Evolutionary conservation across 306 rosid genomes (phyloP), one percentile per base, ranked within the genome.

Genomic region (Cucurbita maxima): DNA sequence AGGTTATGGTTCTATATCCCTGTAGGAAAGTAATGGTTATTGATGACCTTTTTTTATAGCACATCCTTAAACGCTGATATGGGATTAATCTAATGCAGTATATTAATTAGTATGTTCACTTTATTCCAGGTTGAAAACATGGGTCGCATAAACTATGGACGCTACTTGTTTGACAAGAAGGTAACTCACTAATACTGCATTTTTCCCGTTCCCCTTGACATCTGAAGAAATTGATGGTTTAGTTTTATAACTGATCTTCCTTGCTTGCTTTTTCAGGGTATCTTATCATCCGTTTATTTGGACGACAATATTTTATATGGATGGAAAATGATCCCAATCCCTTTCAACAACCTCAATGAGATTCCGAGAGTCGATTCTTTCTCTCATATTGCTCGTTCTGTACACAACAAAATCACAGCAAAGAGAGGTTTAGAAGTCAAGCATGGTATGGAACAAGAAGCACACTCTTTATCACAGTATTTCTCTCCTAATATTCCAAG

Each of bases 91-190:
- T 68, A 16, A 64, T 58, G 51, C 57, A 72, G 34, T 37, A 6
- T 50, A 30, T 52, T 52, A 16, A 25, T 50, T 47, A 70, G 58
- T 71, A 41, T 43, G 73, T 80, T 74, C 55, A 69, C 52, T 54
- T 69, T 62, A 76, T 75, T 6, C 75, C 73, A 94, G 98, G 96
- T 94, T 71, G 98, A 94, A 82, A 90, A 94, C 79, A 85, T 87
- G 95, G 96, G 98, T 72, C 98, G 85, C 37, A 58, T 94, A 76
- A 94, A 94, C 79, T 90, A 90, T 12, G 97, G 98, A 69, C 80
- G 82, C 54, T 89, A 82, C 86, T 85, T 94, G 34, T 81, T 87
- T 78, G 96, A 94, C 76, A 71, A 62, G 76, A 94, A 94, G 98
- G 98, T 94, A 87, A 79, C 52, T 37, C 22, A 10, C 66, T 44